Conservation (phyloP, 768 basidiomycete species). For the Thelephora ganbajun region DNA sequence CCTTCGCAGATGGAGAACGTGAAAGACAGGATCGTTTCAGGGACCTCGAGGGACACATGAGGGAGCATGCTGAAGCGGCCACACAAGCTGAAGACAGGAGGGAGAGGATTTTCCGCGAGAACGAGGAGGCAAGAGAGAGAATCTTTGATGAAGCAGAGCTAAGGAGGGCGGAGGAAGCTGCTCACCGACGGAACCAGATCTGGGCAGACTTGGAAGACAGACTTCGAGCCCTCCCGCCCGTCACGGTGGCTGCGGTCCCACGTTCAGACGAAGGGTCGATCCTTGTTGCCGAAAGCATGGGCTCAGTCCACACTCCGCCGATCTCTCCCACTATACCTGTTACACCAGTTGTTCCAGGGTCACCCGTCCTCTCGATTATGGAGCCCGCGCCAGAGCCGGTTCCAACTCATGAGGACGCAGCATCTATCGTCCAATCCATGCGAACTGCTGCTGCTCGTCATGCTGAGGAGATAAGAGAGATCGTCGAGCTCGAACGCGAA, state of each 20-base stretch:
- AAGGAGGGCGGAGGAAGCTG: conserved; percentile 41
- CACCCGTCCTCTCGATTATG: conserved; percentile 11
- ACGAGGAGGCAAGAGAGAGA: conserved; percentile 51
- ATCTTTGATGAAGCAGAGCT: conserved; percentile 47
- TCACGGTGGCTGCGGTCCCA: conserved; percentile 2
- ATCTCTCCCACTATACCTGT: background rate
- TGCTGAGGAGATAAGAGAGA: conserved; percentile 43
- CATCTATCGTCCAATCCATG: conserved; percentile 23
- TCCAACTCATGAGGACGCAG: conserved; percentile 13
- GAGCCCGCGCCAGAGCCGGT: conserved; percentile 2
- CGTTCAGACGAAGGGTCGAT: conserved; percentile 8
- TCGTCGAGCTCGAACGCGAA: conserved; percentile 43
- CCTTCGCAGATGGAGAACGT: conserved; percentile 30
- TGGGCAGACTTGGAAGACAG: conserved; percentile 14
- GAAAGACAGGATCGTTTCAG: conserved; percentile 39
- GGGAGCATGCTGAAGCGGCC: conserved; percentile 31
- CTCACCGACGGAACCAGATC: conserved; percentile 34
- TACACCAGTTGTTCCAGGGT: conserved; percentile 7
- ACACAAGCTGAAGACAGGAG: conserved; percentile 49
- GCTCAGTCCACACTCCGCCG: background rate
- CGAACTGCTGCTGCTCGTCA: conserved; percentile 37
- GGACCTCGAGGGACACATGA: conserved; percentile 37
- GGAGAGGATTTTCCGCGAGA: conserved; percentile 46
- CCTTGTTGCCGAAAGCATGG: background rate
- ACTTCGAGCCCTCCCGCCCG: conserved; percentile 7